Conservation (phyloP, 2,329 filamentous ascomycete genomes). For the Beauveria rudraprayagi region DNA sequence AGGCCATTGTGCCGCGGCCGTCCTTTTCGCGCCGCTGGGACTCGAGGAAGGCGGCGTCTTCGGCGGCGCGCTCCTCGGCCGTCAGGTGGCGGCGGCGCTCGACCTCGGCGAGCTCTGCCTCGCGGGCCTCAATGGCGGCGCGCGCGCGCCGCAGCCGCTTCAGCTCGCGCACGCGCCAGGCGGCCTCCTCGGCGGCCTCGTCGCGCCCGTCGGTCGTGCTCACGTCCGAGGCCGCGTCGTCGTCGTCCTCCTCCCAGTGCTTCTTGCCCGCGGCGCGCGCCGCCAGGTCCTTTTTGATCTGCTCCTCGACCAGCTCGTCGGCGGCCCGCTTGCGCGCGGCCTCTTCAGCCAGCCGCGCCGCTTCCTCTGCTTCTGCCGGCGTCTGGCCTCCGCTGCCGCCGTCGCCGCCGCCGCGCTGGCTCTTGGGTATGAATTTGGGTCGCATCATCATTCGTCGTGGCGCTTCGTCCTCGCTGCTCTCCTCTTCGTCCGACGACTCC, state of each 20-base stretch:
- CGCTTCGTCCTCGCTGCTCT: constrained; percentile 48
- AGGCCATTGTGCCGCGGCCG: constrained; percentile 70
- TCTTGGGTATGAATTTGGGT: constrained; percentile 56
- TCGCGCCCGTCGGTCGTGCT: constrained; percentile 86
- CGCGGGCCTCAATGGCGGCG: constrained; percentile 72
- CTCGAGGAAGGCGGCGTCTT: constrained; percentile 72
- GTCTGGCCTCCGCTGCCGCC: constrained; percentile 21
- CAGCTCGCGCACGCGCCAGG: constrained; percentile 90
- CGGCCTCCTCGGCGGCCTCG: constrained; percentile 78
- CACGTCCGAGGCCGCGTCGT: constrained; percentile 62
- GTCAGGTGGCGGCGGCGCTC: constrained; percentile 83
- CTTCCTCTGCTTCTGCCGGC: constrained; percentile 27
- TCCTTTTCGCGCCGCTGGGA: constrained; percentile 75
- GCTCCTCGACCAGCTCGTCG: constrained; percentile 77
- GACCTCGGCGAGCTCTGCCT: constrained; percentile 80
- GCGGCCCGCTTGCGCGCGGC: constrained; percentile 60
- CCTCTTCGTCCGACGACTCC: constrained; percentile 36
- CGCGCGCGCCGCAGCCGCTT: constrained; percentile 81
- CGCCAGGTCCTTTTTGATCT: constrained; percentile 73
- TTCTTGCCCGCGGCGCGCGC: constrained; percentile 69
- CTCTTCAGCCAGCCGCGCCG: constrained; percentile 40
- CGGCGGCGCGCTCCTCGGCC: constrained; percentile 73
- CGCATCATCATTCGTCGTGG: constrained; percentile 51
- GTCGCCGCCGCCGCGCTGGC: constrained; percentile 34
- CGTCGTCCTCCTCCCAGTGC: constrained; percentile 81